A percentile compares a stretch with the other conserved stretches of the same genome.
Conservation (phyloP, 1,139 yeast genomes). For the Saccharomycopsis phalli region DNA sequence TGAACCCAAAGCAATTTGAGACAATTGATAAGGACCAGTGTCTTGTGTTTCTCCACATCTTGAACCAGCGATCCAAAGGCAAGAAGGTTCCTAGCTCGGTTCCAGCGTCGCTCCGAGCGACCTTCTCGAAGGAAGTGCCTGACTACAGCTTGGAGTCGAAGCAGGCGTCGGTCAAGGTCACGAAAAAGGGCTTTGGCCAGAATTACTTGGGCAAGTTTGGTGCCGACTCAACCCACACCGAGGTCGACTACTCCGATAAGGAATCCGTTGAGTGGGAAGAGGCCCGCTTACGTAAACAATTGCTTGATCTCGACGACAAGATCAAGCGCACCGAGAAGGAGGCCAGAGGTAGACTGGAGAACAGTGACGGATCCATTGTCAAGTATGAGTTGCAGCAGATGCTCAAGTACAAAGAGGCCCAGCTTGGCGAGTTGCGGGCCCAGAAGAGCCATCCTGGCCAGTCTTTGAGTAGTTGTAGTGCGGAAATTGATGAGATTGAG, state of each 20-base stretch:
- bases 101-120: constrained; percentile 87
- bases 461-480: constrained; percentile 35
- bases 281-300: constrained; percentile 71
- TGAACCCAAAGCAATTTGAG: constrained; percentile 79
- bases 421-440: constrained; percentile 29
- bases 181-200: constrained; percentile 16
- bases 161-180: constrained; percentile 35
- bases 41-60: constrained; percentile 77
- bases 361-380: constrained; percentile 31
- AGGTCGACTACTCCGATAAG: constrained; percentile 24
- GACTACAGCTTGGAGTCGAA: constrained; percentile 53
- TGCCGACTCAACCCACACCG: constrained; percentile 3
- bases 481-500: constrained; percentile 39
- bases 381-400: constrained; percentile 78
- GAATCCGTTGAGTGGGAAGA: constrained; percentile 54
- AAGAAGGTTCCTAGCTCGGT: constrained; percentile 85
- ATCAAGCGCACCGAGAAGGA: constrained; percentile 41
- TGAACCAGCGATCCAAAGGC: constrained; percentile 85
- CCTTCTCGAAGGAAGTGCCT: constrained; percentile 80
- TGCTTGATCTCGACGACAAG: constrained; percentile 61
- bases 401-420: constrained; percentile 59
- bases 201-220: constrained; percentile 15
- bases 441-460: constrained; percentile 18
- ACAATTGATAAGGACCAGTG: constrained; percentile 93
- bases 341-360: constrained; percentile 30